Conservation (phyloP, 306 rosid genomes). For the Ormosia emarginata region DNA sequence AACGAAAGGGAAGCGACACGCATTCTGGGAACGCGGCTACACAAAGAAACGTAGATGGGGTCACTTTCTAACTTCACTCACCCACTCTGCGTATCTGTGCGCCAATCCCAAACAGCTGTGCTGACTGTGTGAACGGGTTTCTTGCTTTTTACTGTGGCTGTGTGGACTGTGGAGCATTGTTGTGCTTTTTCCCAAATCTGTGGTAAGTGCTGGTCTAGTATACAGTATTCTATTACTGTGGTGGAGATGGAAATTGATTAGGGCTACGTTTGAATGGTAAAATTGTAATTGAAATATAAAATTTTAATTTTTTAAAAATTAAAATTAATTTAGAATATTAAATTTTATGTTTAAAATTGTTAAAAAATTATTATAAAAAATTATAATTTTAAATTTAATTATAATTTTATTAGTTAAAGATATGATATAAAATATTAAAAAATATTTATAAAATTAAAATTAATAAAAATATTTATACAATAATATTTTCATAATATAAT, state of each 20-base stretch:
- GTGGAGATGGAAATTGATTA: not conserved
- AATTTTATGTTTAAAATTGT: too few relatives aligned
- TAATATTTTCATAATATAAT: too few relatives aligned
- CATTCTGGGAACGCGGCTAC: constrained; percentile 24
- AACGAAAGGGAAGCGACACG: constrained; percentile 37
- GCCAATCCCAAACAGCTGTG: constrained; percentile 31
- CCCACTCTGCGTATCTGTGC: constrained; percentile 31
- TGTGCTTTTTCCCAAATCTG: not conserved
- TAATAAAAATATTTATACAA: too few relatives aligned
- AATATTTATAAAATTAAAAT: too few relatives aligned
- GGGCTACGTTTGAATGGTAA: too few relatives aligned
- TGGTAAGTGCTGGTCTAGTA: not conserved
- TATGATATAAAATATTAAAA: too few relatives aligned
- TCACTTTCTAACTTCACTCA: not conserved
- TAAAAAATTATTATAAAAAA: too few relatives aligned
- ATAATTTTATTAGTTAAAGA: too few relatives aligned
- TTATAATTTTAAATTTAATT: too few relatives aligned
- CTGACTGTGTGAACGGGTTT: not conserved
- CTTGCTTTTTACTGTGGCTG: not conserved
- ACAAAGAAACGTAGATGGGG: constrained; percentile 27
- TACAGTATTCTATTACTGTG: not conserved
- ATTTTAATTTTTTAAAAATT: too few relatives aligned
- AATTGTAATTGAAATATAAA: too few relatives aligned
- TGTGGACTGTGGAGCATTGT: not conserved
- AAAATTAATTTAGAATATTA: too few relatives aligned